Conservation (phyloP, 2,329 filamentous ascomycete genomes). For the Metarhizium sp. region DNA sequence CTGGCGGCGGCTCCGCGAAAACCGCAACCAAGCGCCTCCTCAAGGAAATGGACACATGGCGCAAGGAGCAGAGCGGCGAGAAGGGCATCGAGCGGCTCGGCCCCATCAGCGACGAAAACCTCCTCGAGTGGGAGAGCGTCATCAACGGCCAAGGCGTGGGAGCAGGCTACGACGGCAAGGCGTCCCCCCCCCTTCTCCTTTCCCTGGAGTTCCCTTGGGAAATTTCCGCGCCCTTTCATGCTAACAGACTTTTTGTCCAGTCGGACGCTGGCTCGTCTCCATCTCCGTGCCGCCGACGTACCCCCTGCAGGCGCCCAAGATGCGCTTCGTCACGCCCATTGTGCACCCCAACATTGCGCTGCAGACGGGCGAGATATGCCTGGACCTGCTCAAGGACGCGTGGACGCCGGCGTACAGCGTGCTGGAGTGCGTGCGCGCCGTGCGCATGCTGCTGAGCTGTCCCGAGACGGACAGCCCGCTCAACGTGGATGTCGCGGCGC, state of each 20-base stretch:
- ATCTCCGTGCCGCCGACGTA: slow-evolving; percentile 72
- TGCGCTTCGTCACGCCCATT: slow-evolving; percentile 75
- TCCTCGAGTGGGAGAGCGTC: slow-evolving; percentile 50
- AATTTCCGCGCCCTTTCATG: too few species aligned
- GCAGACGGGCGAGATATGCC: slow-evolving; percentile 79
- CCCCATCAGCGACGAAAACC: slow-evolving; percentile 41
- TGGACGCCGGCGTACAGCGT: slow-evolving; percentile 88
- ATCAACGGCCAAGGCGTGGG: slow-evolving; percentile 49
- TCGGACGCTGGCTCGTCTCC: slow-evolving; percentile 72
- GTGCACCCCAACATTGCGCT: slow-evolving; percentile 72
- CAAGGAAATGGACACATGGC: slow-evolving; percentile 47
- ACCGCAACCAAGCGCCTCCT: slow-evolving; percentile 47
- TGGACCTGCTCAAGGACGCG: slow-evolving; percentile 69
- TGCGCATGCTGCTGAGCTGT: slow-evolving; percentile 55
- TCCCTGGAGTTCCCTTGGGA: not conserved
- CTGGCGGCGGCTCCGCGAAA: slow-evolving; percentile 23
- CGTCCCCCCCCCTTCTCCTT: not conserved
- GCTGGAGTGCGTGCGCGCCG: slow-evolving; percentile 60
- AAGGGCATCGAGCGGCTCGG: slow-evolving; percentile 50
- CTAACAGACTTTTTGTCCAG: slow-evolving; percentile 20
- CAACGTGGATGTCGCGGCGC: slow-evolving; percentile 67
- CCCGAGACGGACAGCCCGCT: slow-evolving; percentile 68
- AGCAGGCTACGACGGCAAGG: slow-evolving; percentile 45
- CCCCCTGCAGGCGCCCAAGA: slow-evolving; percentile 65
- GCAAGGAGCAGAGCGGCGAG: slow-evolving; percentile 37